Evolutionary conservation across 148 eudicot species (phyloP).

Genomic region (Rhododendron williamsianum): DNA sequence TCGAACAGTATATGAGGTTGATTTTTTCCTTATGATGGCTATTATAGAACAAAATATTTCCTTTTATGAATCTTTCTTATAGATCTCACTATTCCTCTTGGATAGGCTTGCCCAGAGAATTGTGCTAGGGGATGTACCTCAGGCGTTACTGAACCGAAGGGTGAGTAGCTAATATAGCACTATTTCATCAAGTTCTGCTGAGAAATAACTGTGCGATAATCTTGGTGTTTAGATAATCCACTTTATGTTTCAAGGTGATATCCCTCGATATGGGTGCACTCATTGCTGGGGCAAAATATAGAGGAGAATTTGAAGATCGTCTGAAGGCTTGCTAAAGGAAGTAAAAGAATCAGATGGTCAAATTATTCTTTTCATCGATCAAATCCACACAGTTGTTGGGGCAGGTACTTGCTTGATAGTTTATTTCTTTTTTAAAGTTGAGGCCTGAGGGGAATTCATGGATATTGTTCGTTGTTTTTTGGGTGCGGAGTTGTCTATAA

Average conservation of each 20-base stretch:
- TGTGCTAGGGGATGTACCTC: constrained; percentile 97
- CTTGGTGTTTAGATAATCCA: not conserved
- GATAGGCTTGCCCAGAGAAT: constrained; percentile 96
- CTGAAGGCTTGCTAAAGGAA: constrained; percentile 84
- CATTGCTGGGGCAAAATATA: constrained; percentile 93
- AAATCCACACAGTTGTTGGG: constrained; percentile 90
- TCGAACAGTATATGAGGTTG: too few relatives aligned
- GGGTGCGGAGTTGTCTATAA: not conserved
- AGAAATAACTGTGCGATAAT: not conserved
- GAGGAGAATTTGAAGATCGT: constrained; percentile 96
- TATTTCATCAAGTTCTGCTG: not conserved
- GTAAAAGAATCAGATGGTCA: constrained; percentile 94
- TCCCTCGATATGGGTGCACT: constrained; percentile 97
- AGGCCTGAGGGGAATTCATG: not conserved
- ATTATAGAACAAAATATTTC: too few relatives aligned
- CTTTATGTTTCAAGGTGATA: constrained; percentile 50
- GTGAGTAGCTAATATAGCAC: constrained; percentile 23
- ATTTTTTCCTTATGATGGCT: not conserved
- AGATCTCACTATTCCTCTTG: not conserved
- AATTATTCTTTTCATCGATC: constrained; percentile 84
- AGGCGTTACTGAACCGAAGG: constrained; percentile 86
- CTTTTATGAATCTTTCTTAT: not conserved
- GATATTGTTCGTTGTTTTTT: not conserved
- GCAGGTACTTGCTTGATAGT: constrained; percentile 53
- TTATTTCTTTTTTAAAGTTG: not conserved